These are phyloP conservation scores for Isabelozyma rhagii DNA, from an alignment of 805 yeast genomes.

Conservation along the genomic window DNA sequence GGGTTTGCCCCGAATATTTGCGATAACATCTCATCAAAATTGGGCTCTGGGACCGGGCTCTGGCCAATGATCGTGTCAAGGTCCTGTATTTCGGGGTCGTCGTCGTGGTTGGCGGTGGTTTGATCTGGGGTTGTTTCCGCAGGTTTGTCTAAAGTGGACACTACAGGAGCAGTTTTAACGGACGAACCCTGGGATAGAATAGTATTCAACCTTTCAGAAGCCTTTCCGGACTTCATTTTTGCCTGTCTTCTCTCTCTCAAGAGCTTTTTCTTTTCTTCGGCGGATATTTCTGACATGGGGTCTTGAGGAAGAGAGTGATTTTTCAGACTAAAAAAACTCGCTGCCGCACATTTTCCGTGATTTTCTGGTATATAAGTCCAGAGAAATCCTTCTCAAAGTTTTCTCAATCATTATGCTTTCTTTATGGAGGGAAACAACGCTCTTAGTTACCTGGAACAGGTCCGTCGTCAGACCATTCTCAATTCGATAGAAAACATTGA, in stretches of 20 bases:
- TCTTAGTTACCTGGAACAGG: conserved; percentile 18
- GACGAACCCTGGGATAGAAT: conserved; percentile 39
- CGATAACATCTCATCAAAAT: conserved; percentile 33
- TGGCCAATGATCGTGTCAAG: conserved; percentile 15
- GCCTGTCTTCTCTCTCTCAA: conserved; percentile 66
- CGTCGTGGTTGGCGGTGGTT: conserved; percentile 6
- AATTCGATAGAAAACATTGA: conserved; percentile 40
- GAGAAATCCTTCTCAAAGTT: too few species aligned
- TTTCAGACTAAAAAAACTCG: not conserved
- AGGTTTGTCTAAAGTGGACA: conserved; percentile 31
- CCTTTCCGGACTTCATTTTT: conserved; percentile 55
- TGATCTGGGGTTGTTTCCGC: conserved; percentile 1
- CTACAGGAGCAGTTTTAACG: conserved; percentile 26
- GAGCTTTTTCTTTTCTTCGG: conserved; percentile 56
- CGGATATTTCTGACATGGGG: conserved; percentile 28
- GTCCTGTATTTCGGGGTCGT: conserved; percentile 41
- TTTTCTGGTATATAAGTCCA: too few species aligned
- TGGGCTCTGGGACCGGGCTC: conserved; percentile 12
- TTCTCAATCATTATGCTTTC: not conserved
- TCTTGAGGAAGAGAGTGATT: not conserved
- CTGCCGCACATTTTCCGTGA: not conserved
- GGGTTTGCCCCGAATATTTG: conserved; percentile 21
- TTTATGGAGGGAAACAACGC: not conserved
- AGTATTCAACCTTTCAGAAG: conserved; percentile 48
- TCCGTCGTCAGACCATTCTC: conserved; percentile 30